Base-by-base conservation (phyloP, 2,329 filamentous ascomycete genomes). In the Claviceps purpurea region DNA sequence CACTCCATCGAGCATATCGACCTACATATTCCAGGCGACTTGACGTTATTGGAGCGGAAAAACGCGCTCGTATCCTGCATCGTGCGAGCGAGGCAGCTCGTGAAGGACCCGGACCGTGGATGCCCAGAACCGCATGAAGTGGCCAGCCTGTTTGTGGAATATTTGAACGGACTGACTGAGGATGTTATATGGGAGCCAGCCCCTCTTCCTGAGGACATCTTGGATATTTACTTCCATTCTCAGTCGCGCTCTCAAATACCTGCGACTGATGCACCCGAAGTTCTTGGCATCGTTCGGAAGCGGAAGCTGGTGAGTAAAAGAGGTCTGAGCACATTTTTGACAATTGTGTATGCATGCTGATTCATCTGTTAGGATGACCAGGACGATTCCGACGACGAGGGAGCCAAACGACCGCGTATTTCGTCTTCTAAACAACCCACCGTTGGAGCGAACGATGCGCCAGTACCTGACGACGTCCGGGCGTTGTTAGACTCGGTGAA, bases 1-100 rank as follows among this genome's bases (percentile, higher is more conserved):
- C 71, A 74, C 56, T 76, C 77, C 1, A 70, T 81, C 40, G 77
- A 82, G 60, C 78, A 82, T 54, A 69, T 81, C 43, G 72, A 74
- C 52, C 63, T 74, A 48, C 66, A 71, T 16, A 64, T 79, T 26
- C 65, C 68, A 1, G 56, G 58, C 6, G 57, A 63, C 5, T 53
- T 66, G 16, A 62, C 66, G 2, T 55, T 61, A 0, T 52, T 77
- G 5, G 75, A 79, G 56, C 69, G 72, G 16, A 76, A 73, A 53
- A 76, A 71, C 50, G 67, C 70, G 2, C 63, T 74, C 1, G 57
- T 73, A 26, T 70, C 60, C 51, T 67, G 56, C 8, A 66, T 70
- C 14, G 65, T 68, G 2, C 60, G 62, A 41, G 63, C 70, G 3
- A 61, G 65, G 30, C 59, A 65, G 16, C 61, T 72, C 20, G 62